A percentile compares a stretch with the other conserved stretches of the same genome.
Evolutionary conservation across 345 rosid species (phyloP).

Genomic region (Balakata baccata): DNA sequence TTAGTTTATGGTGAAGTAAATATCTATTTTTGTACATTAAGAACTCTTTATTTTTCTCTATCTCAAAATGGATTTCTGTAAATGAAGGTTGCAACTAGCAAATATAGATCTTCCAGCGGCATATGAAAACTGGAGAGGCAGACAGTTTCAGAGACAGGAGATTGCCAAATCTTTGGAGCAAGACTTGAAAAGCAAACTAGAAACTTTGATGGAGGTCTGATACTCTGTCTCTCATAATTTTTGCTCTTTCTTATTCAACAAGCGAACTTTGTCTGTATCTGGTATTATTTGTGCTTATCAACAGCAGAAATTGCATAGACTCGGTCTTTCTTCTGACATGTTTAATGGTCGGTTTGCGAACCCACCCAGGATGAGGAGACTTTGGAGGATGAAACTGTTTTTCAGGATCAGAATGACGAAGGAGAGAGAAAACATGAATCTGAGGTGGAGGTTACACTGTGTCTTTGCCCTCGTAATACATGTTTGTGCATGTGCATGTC

Average conservation of each 20-base stretch:
- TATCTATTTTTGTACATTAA: constrained; percentile 11
- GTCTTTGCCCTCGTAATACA: background rate
- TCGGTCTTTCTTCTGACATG: constrained; percentile 1
- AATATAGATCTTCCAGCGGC: constrained; percentile 65
- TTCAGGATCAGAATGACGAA: constrained; percentile 30
- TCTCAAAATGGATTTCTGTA: background rate
- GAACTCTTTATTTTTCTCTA: constrained; percentile 13
- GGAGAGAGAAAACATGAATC: background rate
- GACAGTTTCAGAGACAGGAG: constrained; percentile 47
- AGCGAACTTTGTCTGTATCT: background rate
- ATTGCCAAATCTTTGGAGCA: constrained; percentile 51
- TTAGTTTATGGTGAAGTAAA: constrained; percentile 40
- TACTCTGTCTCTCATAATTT: constrained; percentile 7
- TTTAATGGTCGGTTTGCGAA: constrained; percentile 6
- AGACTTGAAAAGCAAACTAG: constrained; percentile 51
- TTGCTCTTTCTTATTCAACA: background rate
- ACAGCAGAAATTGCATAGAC: background rate
- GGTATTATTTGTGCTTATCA: constrained; percentile 1
- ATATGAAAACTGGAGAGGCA: constrained; percentile 60
- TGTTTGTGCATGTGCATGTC: background rate
- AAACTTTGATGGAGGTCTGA: constrained; percentile 48
- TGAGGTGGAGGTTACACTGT: constrained; percentile 43
- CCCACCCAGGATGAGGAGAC: constrained; percentile 38
- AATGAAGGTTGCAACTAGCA: constrained; percentile 63
- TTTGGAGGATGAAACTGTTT: constrained; percentile 25